Conservation (phyloP, 768 basidiomycete species). For the Lactarius quietus region DNA sequence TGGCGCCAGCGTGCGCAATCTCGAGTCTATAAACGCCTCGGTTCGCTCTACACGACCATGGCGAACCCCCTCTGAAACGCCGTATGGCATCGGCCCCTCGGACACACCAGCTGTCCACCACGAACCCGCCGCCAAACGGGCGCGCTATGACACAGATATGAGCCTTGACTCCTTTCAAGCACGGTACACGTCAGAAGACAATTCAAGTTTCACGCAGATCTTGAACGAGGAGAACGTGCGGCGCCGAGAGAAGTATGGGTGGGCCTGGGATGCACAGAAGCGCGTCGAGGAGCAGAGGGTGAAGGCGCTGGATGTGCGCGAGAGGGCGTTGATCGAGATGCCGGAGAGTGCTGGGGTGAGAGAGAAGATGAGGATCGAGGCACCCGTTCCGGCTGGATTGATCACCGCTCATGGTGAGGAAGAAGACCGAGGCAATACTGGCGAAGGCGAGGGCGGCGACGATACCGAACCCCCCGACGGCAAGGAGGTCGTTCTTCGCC, state of each 20-base stretch:
- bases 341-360: constrained; percentile 49
- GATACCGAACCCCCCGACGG: constrained; percentile 26
- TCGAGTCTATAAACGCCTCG: constrained; percentile 60
- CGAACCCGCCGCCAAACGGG: constrained; percentile 49
- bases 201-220: constrained; percentile 93
- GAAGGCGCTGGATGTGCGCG: constrained; percentile 64
- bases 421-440: constrained; percentile 30
- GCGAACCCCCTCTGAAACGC: constrained; percentile 59
- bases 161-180: constrained; percentile 87
- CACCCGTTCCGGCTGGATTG: constrained; percentile 51
- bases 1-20: constrained; percentile 65
- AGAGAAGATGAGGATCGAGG: constrained; percentile 64
- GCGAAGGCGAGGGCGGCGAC: constrained; percentile 29
- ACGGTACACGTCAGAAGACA: constrained; percentile 93
- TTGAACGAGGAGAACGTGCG: constrained; percentile 84
- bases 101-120: constrained; percentile 59
- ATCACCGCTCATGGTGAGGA: constrained; percentile 39
- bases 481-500: constrained; percentile 28
- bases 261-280: constrained; percentile 94
- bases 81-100: constrained; percentile 52
- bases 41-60: constrained; percentile 33
- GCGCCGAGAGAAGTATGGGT: constrained; percentile 75
- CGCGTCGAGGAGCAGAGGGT: constrained; percentile 65
- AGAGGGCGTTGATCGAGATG: constrained; percentile 66
- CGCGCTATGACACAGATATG: constrained; percentile 56